Evolutionary conservation across 352 stramenopile species (phyloP), one percentile per base, ranked within the genome.

Genomic region (Phytopythium vexans): DNA sequence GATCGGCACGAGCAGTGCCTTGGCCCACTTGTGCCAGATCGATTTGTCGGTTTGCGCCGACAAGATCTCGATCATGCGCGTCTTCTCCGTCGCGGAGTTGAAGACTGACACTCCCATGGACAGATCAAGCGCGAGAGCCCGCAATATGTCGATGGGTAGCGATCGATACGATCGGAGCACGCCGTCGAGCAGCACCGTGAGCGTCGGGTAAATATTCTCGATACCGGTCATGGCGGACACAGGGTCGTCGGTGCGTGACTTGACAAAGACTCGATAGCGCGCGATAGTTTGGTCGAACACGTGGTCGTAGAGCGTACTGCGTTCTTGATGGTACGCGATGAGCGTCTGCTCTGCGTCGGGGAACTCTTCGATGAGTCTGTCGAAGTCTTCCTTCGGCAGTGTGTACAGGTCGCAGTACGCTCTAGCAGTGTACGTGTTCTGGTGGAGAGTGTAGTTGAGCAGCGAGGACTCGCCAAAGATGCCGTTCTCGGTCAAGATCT

Each of bases 21-120:
- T 54, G 12, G 69, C 73, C 3, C 73, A 33, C 1, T 61, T 66
- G n/a, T 69, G 58, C 50, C 59, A 68, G 1, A 46, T 8, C 0
- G 60, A 68, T 43, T 39, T 57, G 3, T 43, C 15, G 11, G 33
- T 37, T 7, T 36, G 39, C 4, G 31, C 32, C 21, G 78, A 71
- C 15, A 89, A 53, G 9, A 90, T 52, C 34, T 63, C 75, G 41
- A 79, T 79, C 75, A 88, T 87, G 9, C 79, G 79, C 49, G 81
- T 70, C 43, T 88, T 90, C 41, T 90, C 80, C 3, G 71, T 78
- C 1, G 54, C 63, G 2, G 80, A 90, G 49, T 90, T 90, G 52
- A 90, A 90, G 1, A 90, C 80, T 0, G 80, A 90, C 15, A 90
- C 65, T 1, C 80, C 80, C 80, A 90, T 88, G 10, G 77, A 88